These are phyloP conservation scores for Colletotrichum sp. DNA, from an alignment of 2,329 filamentous ascomycete species.

Conservation along the genomic window DNA sequence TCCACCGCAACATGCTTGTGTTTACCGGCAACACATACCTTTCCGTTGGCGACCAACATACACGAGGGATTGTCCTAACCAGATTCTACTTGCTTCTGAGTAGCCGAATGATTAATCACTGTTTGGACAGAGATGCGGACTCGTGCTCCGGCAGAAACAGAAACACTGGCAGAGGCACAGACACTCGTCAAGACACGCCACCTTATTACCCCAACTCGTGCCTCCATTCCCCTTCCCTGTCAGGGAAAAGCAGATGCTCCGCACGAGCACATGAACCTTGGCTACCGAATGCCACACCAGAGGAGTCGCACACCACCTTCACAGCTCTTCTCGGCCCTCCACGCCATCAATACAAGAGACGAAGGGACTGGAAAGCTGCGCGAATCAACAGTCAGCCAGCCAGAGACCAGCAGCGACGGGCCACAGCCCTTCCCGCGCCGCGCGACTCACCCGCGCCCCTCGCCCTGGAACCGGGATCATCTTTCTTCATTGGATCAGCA, in stretches of 20 bases:
- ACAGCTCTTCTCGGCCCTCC: background rate
- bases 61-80: background rate
- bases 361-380: background rate
- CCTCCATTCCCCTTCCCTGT: slow-evolving; percentile 10
- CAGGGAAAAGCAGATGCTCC: background rate
- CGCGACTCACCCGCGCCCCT: background rate
- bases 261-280: background rate
- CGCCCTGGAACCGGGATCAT: background rate
- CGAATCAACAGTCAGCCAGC: background rate
- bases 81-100: background rate
- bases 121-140: background rate
- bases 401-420: background rate
- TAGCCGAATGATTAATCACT: background rate
- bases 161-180: background rate
- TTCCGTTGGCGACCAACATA: background rate
- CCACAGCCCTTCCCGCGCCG: slow-evolving; percentile 4
- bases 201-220: slow-evolving; percentile 3
- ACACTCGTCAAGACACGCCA: slow-evolving; percentile 5
- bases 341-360: background rate
- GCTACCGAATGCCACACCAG: background rate
- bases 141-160: background rate
- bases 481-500: background rate
- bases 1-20: background rate
- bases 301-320: background rate
- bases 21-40: background rate